phyloP scores from a whole-genome alignment of 2,329 filamentous ascomycete species.

The Nemania serpens region DNA sequence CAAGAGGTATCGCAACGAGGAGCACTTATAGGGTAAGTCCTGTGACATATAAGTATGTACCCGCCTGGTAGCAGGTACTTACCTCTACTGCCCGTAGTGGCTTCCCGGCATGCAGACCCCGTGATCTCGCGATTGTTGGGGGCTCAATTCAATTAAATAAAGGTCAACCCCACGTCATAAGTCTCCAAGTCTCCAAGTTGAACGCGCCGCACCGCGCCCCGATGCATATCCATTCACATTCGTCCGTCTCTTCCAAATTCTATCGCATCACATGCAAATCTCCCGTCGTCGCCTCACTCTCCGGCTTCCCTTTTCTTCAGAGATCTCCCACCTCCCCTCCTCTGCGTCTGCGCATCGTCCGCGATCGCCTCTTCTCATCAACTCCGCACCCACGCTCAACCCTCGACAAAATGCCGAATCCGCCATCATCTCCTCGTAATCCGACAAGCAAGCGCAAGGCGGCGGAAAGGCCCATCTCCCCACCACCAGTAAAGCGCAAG shows the following conservation, averaged over 20 bases:
- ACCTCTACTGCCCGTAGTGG: too few species aligned
- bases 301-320: background rate
- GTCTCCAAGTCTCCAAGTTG: background rate
- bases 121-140: conserved; percentile 27
- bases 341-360: too few species aligned
- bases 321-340: too few species aligned
- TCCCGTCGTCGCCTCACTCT: background rate
- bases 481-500: conserved; percentile 58
- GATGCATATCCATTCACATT: background rate
- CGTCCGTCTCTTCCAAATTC: background rate
- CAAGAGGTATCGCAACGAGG: too few species aligned
- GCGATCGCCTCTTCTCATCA: background rate
- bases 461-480: conserved; percentile 52
- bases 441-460: conserved; percentile 35
- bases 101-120: conserved; percentile 20
- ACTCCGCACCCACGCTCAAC: background rate
- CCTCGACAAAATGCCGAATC: conserved; percentile 18
- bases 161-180: conserved; percentile 18
- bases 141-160: conserved; percentile 14
- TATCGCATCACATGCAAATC: background rate
- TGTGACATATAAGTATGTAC: background rate
- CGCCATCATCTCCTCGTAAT: conserved; percentile 20
- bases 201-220: conserved; percentile 8
- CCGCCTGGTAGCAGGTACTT: background rate
- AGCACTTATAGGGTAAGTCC: too few species aligned